These are phyloP conservation scores for Avena sativa DNA, from an alignment of 176 grass and related monocot species.

Conservation along the genomic window DNA sequence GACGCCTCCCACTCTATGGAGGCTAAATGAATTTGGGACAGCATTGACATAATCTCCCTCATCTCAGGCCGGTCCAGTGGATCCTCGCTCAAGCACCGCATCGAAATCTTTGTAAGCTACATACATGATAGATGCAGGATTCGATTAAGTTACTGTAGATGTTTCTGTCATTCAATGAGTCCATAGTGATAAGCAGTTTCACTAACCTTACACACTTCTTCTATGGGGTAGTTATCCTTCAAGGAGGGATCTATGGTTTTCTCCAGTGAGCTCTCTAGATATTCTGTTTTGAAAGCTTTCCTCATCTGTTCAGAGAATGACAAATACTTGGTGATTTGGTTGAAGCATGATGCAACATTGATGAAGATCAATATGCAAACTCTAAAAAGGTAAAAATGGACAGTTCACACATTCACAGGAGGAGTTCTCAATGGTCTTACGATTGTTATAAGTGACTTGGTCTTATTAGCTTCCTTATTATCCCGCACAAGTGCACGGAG, in stretches of 20 bases:
- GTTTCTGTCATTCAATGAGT: background rate
- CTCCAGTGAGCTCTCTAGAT: conserved; percentile 51
- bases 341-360: conserved; percentile 15
- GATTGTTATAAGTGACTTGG: conserved; percentile 59
- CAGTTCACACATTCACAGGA: background rate
- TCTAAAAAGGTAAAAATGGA: background rate
- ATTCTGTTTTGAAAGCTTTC: conserved; percentile 49
- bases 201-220: conserved; percentile 65
- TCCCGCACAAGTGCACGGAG: conserved; percentile 59
- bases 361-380: conserved; percentile 1
- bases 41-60: conserved; percentile 51
- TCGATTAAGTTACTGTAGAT: conserved; percentile 8
- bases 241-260: conserved; percentile 55
- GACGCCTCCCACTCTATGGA: conserved; percentile 71
- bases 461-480: conserved; percentile 60
- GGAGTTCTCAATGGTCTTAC: conserved; percentile 40
- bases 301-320: conserved; percentile 56
- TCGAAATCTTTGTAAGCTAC: conserved; percentile 60
- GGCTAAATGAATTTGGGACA: conserved; percentile 56
- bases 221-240: conserved; percentile 56
- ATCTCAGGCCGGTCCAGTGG: conserved; percentile 62
- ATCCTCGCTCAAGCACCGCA: conserved; percentile 68
- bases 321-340: background rate
- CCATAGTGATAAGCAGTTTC: conserved; percentile 4
- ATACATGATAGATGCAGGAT: background rate